Evolutionary conservation across 306 rosid species (phyloP), one percentile per base, ranked within the genome.

Genomic region (Dalbergia cultrata): DNA sequence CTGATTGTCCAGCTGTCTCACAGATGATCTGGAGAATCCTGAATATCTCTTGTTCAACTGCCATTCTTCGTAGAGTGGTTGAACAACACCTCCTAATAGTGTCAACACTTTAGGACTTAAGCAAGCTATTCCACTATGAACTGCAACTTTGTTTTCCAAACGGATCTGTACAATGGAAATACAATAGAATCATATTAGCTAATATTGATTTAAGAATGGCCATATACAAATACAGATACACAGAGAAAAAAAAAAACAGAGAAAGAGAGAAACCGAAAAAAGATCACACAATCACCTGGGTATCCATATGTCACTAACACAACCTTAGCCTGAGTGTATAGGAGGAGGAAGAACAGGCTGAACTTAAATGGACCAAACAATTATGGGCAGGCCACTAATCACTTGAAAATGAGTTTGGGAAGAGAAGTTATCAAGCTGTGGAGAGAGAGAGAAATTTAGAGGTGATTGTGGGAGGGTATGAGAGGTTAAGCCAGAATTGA

Each of bases 61-160:
- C 99, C 99, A 95, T 79, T 93, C 99, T 77, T 95, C 98, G 81
- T 89, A 81, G 22, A 95, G 97, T 22, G 97, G 70, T 64, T 88
- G 90, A 63, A 93, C 99, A 79, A 90, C 82, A 71, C 98, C 98
- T 78, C 99, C 98, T 57, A 95, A 83, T 65, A 95, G 67, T 13
- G 92, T 87, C 85, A 93, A 26, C 31, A 77, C 94, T 67, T 87
- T 85, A 37, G 98, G 88, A 79, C 78, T 88, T 80, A 95, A 88
- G 80, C 99, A 95, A 26, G 88, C 86, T 72, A 93, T 85, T 63
- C 96, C 94, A 52, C 81, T 80, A 67, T 74, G 89, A 76, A 95
- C 68, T 0, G 76, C 70, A 83, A 89, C 91, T 88, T 92, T 95
- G 84, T 86, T 86, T 83, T 87, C 96, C 79, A 95, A 80, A 59